Conservation (phyloP, 208 protist species). For the Blechomonas ayalai region DNA sequence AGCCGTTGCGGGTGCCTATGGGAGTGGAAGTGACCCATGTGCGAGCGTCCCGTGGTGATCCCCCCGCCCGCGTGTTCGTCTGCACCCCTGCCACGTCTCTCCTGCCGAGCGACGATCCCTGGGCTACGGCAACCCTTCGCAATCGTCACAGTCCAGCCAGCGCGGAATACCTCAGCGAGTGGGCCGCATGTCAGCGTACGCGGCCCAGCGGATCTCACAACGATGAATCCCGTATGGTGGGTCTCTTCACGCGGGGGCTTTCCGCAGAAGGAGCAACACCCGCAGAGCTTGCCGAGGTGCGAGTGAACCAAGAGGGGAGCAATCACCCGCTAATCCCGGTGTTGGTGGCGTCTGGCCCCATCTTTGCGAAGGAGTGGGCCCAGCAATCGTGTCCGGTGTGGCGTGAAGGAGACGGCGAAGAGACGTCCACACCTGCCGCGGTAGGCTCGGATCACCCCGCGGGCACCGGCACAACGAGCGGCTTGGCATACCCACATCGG, state of each 20-base stretch:
- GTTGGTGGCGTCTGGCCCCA: constrained; percentile 48
- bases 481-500: neutral
- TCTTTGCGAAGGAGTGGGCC: constrained; percentile 67
- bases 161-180: constrained; percentile 8
- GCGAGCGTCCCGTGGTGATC: constrained; percentile 3
- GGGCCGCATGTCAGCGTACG: constrained; percentile 4
- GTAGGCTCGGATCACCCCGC: too few relatives aligned
- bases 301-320: neutral
- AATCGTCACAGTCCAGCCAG: constrained; percentile 6
- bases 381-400: constrained; percentile 11
- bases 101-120: constrained; percentile 1
- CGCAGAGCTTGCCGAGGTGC: constrained; percentile 10
- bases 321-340: constrained; percentile 9
- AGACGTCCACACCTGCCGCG: too few relatives aligned
- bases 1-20: neutral
- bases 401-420: neutral
- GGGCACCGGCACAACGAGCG: neutral
- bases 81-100: constrained; percentile 1
- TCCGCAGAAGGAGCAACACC: constrained; percentile 27
- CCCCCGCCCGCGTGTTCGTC: neutral
- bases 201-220: neutral
- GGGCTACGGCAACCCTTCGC: too few relatives aligned
- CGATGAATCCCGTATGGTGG: constrained; percentile 9
- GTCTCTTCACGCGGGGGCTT: constrained; percentile 48
- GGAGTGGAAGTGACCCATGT: neutral